Evolutionary conservation across 768 basidiomycete species (phyloP).

Genomic region (Suillus subluteus): DNA sequence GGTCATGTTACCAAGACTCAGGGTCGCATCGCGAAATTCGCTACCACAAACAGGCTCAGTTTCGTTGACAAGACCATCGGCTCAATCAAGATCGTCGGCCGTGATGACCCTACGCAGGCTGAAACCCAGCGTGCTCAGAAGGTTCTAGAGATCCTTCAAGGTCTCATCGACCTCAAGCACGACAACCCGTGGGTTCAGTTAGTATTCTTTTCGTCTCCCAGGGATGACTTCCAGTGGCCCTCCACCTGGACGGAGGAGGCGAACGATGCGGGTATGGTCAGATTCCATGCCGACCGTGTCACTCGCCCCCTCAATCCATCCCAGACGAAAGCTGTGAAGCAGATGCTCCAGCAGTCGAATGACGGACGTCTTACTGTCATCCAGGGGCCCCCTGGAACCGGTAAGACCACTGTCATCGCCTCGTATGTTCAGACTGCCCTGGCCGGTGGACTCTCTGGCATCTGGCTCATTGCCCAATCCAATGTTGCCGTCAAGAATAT

Average conservation of each 20-base stretch:
- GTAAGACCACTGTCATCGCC: slow-evolving; percentile 76
- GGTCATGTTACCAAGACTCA: slow-evolving; percentile 21
- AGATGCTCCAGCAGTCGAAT: slow-evolving; percentile 44
- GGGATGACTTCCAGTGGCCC: slow-evolving; percentile 42
- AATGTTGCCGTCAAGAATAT: slow-evolving; percentile 92
- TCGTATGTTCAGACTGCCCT: slow-evolving; percentile 57
- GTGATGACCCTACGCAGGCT: slow-evolving; percentile 59
- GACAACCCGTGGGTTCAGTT: slow-evolving; percentile 42
- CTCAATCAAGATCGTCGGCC: slow-evolving; percentile 53
- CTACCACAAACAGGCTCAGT: slow-evolving; percentile 21
- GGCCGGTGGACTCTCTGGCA: slow-evolving; percentile 44
- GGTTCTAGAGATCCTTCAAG: slow-evolving; percentile 41
- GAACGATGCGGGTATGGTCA: slow-evolving; percentile 21
- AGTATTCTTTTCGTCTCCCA: slow-evolving; percentile 34
- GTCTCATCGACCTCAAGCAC: slow-evolving; percentile 26
- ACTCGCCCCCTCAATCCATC: slow-evolving; percentile 42
- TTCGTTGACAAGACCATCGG: slow-evolving; percentile 35
- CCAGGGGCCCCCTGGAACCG: slow-evolving; percentile 67
- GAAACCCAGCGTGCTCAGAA: slow-evolving; percentile 45
- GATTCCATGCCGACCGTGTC: slow-evolving; percentile 18
- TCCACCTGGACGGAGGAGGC: slow-evolving; percentile 29
- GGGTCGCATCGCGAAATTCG: slow-evolving; percentile 25
- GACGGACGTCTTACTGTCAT: slow-evolving; percentile 38
- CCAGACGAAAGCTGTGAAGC: slow-evolving; percentile 38
- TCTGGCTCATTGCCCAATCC: slow-evolving; percentile 84